A percentile compares a stretch with the other conserved stretches of the same genome.
Conservation (phyloP, 352 stramenopile species). For the Thraustotheca clavata region DNA sequence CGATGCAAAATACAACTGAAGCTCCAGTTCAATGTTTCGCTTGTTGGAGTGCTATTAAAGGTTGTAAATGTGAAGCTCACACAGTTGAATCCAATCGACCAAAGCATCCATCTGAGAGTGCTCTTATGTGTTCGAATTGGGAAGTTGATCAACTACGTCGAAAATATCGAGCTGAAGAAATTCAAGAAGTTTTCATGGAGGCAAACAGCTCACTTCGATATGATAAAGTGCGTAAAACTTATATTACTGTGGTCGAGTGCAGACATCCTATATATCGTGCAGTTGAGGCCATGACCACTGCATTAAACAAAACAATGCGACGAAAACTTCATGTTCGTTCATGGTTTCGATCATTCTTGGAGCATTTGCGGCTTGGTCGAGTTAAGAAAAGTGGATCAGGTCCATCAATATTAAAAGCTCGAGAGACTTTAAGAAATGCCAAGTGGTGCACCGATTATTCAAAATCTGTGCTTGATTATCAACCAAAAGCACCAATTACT, state of each 20-base stretch:
- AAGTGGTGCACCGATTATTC: conserved; percentile 60
- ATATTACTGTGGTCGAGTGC: conserved; percentile 83
- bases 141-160: conserved; percentile 78
- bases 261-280: conserved; percentile 88
- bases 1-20: not conserved
- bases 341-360: conserved; percentile 88
- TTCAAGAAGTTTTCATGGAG: conserved; percentile 90
- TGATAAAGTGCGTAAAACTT: conserved; percentile 77
- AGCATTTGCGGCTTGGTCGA: conserved; percentile 63
- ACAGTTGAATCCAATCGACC: conserved; percentile 40
- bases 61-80: conserved; percentile 69
- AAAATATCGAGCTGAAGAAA: conserved; percentile 85
- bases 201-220: conserved; percentile 81
- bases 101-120: conserved; percentile 50
- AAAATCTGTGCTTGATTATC: conserved; percentile 43
- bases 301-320: conserved; percentile 84
- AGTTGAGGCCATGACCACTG: conserved; percentile 34
- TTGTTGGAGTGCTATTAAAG: conserved; percentile 88
- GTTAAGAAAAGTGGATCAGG: conserved; percentile 35
- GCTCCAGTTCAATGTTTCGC: conserved; percentile 74
- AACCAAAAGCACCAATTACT: conserved; percentile 76
- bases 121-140: conserved; percentile 90
- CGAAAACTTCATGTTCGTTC: conserved; percentile 73
- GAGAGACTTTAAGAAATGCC: conserved; percentile 71
- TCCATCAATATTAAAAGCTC: conserved; percentile 69